Evolutionary conservation across 495 filamentous ascomycete species (phyloP), one percentile per base, ranked within the genome.

Genomic region (Parathielavia hyrcaniae): DNA sequence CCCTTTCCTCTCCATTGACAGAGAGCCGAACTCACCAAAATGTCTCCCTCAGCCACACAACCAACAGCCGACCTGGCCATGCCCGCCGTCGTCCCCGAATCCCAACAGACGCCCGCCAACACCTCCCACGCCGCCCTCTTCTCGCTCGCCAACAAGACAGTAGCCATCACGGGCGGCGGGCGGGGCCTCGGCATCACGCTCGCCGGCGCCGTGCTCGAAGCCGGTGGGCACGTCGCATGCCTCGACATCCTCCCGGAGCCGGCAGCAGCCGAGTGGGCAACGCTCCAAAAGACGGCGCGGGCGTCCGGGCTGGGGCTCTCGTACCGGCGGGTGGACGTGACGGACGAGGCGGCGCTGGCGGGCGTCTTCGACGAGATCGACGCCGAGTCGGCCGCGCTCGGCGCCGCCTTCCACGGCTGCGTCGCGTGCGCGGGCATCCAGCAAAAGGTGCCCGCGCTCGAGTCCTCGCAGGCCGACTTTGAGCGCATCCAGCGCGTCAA

Each of bases 401-500:
- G 47, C 14, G 47, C 47, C 16, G 26, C 47, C 5, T 35, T 50
- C 6, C 35, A 34, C 30, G 47, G 47, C 26, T 50, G 26, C 16
- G 9, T 50, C 26, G 47, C 30, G 12, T 50, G 47, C 30, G 47
- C 47, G 5, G 47, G 47, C 16, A 35, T 50, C 47, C 47, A 50
- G 47, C 47, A 50, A 14, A 50, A 50, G 47, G 30, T 50, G 9
- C 26, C 47, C 14, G 47, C 47, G 5, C 9, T 50, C n/a, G 47
- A 50, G 8, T 50, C 35, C 47, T 26, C 47, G 47, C 13, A n/a
- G 19, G 47, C 47, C 26, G 47, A 50, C 16, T 50, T 50, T 50
- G 47, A 50, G 47, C 26, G 47, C 12, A 50, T 50, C 30, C 47
- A 50, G 30, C 26, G 47, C 13, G 47, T 50, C 13, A 50, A 50